Conservation (phyloP, 768 basidiomycete species). For the Suillus variegatus region DNA sequence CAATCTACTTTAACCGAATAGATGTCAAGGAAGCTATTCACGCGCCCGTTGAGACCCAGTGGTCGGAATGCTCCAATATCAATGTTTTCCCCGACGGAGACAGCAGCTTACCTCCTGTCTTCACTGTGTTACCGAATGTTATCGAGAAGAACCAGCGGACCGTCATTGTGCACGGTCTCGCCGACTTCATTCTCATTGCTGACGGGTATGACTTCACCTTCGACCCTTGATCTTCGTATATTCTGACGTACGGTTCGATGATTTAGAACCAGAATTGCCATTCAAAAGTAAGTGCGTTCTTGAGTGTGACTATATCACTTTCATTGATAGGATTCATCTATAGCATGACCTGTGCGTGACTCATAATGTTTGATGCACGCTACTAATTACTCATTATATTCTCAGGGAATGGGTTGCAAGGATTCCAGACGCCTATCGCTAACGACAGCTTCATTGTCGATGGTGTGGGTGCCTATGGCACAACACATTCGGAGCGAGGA, state of each 20-base stretch:
- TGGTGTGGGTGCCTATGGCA: slow-evolving; percentile 62
- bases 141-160: slow-evolving; percentile 73
- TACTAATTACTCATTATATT: slow-evolving; percentile 8
- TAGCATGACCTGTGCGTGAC: slow-evolving; percentile 46
- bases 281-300: slow-evolving; percentile 52
- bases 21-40: slow-evolving; percentile 72
- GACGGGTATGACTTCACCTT: slow-evolving; percentile 58
- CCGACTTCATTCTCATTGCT: slow-evolving; percentile 72
- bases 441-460: slow-evolving; percentile 72
- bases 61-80: slow-evolving; percentile 63
- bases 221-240: too few species aligned
- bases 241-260: neutral
- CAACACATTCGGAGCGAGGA: slow-evolving; percentile 70
- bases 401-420: slow-evolving; percentile 43
- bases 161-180: slow-evolving; percentile 72
- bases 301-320: neutral
- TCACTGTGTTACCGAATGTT: slow-evolving; percentile 69
- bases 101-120: slow-evolving; percentile 57
- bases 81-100: slow-evolving; percentile 67
- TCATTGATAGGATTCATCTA: neutral
- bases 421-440: slow-evolving; percentile 69
- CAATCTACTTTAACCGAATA: slow-evolving; percentile 67
- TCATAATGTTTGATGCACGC: too few species aligned
- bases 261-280: slow-evolving; percentile 51
- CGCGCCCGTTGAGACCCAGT: slow-evolving; percentile 59